Evolutionary conservation across 140 eudicot species (phyloP).

Genomic region (Flaveria floridana): DNA sequence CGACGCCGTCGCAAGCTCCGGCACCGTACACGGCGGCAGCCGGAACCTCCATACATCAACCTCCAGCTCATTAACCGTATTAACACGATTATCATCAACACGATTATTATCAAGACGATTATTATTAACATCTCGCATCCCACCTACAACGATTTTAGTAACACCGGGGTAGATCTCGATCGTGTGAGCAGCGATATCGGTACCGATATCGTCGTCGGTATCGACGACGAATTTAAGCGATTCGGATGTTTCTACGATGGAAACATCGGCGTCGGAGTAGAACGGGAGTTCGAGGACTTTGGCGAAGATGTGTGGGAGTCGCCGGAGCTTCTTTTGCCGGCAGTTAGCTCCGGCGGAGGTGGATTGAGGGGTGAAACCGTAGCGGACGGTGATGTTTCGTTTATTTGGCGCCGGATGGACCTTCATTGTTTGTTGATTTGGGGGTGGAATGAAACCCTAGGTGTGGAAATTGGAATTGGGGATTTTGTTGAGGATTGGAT

Average conservation of each 20-base stretch:
- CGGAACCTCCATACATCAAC: conserved; percentile 87
- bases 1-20: conserved; percentile 80
- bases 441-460: conserved; percentile 23
- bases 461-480: background rate
- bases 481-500: background rate
- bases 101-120: background rate
- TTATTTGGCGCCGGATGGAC: conserved; percentile 62
- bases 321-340: conserved; percentile 71
- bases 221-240: conserved; percentile 54
- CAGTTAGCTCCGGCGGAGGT: conserved; percentile 26
- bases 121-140: conserved; percentile 21
- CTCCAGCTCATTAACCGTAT: conserved; percentile 45
- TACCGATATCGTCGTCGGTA: conserved; percentile 52
- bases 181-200: conserved; percentile 52
- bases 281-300: conserved; percentile 86
- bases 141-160: conserved; percentile 62
- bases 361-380: conserved; percentile 47
- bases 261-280: conserved; percentile 71
- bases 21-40: conserved; percentile 64
- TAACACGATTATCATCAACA: background rate
- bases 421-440: conserved; percentile 51
- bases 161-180: conserved; percentile 83
- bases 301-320: conserved; percentile 90
- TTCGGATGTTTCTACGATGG: conserved; percentile 52
- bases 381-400: conserved; percentile 63